Percentiles rank a stretch among this genome's conserved stretches.
Evolutionary conservation across 306 rosid species (phyloP).

Genomic region (Fragaria nilgerrensis): DNA sequence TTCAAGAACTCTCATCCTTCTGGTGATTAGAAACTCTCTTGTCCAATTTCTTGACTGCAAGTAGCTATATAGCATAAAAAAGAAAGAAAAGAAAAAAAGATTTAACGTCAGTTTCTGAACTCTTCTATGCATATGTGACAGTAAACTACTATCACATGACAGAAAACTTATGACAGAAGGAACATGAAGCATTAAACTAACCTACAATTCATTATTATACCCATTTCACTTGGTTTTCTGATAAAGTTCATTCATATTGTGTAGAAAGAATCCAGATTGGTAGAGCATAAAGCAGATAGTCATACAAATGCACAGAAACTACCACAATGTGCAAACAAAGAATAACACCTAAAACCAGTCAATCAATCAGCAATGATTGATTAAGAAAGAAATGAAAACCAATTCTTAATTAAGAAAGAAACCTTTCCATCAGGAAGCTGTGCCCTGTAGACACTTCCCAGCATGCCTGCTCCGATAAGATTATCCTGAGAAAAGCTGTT

Average conservation of each 20-base stretch:
- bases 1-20: slow-evolving; percentile 74
- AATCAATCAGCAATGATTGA: not conserved
- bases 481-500: slow-evolving; percentile 92
- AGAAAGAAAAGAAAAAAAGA: slow-evolving; percentile 3
- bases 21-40: slow-evolving; percentile 58
- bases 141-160: slow-evolving; percentile 6
- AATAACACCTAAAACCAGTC: slow-evolving; percentile 6
- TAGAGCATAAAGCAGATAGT: not conserved
- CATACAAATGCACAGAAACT: not conserved
- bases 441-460: slow-evolving; percentile 90
- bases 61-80: slow-evolving; percentile 56
- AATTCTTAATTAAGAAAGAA: slow-evolving; percentile 28
- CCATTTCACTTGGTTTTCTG: not conserved
- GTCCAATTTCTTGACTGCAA: slow-evolving; percentile 88
- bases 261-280: not conserved
- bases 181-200: not conserved
- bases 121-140: slow-evolving; percentile 16
- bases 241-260: slow-evolving; percentile 1
- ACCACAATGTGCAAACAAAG: not conserved
- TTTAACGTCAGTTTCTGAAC: slow-evolving; percentile 23
- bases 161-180: not conserved
- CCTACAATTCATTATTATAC: not conserved
- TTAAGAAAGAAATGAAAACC: slow-evolving; percentile 17
- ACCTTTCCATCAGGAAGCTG: slow-evolving; percentile 95
- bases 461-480: slow-evolving; percentile 81